Evolutionary conservation across 305 asterid genomes (phyloP).

Genomic region (Fraxinus nigra): DNA sequence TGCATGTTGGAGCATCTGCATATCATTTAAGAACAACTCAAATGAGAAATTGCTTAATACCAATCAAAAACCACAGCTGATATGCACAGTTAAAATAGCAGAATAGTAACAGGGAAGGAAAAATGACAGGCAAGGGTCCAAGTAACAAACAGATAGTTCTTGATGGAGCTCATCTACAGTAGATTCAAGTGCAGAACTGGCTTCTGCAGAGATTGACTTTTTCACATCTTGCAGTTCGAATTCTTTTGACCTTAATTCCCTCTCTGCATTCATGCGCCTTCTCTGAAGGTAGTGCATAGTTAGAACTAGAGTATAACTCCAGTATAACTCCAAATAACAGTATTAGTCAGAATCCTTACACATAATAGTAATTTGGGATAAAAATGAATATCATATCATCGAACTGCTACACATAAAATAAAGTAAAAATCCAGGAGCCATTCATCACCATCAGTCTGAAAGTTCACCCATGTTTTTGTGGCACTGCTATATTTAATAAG

Average conservation of each 20-base stretch:
- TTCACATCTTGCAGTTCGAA: constrained; percentile 57
- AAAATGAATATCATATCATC: neutral
- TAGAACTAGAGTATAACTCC: neutral
- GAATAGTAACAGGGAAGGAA: neutral
- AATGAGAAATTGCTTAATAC: neutral
- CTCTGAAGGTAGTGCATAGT: constrained; percentile 39
- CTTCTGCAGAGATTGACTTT: constrained; percentile 51
- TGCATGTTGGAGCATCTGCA: constrained; percentile 61
- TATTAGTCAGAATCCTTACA: neutral
- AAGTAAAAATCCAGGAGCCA: constrained; percentile 15
- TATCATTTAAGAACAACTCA: constrained; percentile 22
- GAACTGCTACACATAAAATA: neutral
- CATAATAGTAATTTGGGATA: neutral
- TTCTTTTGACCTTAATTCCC: constrained; percentile 50
- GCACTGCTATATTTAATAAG: neutral
- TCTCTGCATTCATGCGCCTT: constrained; percentile 46
- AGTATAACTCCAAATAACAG: neutral
- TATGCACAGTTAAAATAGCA: constrained; percentile 14
- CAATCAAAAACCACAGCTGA: constrained; percentile 22
- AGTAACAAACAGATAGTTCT: constrained; percentile 65
- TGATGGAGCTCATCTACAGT: constrained; percentile 63
- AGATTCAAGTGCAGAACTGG: constrained; percentile 50
- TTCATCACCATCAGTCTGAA: constrained; percentile 2
- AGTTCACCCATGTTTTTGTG: neutral
- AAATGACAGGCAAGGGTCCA: constrained; percentile 3